phyloP scores from a whole-genome alignment of 495 filamentous ascomycete species.

The Sabuloglossum arenarium region DNA sequence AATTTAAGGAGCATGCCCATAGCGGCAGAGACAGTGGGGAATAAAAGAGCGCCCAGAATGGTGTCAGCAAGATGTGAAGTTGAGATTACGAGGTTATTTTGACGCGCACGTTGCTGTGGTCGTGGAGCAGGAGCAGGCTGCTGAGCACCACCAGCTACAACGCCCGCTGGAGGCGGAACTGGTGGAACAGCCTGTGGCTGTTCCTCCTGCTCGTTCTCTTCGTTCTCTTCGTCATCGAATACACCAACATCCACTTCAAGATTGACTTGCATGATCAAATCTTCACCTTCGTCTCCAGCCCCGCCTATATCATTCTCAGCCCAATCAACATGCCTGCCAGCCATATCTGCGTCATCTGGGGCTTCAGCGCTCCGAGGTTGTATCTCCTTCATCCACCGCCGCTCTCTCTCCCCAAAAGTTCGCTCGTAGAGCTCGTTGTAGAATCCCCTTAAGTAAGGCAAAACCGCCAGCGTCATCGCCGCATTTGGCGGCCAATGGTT shows the following conservation, averaged over 20 bases:
- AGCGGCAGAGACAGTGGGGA: slow-evolving; percentile 38
- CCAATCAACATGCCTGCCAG: slow-evolving; percentile 8
- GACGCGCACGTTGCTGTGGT: slow-evolving; percentile 6
- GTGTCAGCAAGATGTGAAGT: slow-evolving; percentile 31
- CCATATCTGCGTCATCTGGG: slow-evolving; percentile 9
- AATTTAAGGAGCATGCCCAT: slow-evolving; percentile 48
- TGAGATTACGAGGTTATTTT: slow-evolving; percentile 27
- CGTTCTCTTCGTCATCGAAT: slow-evolving; percentile 22
- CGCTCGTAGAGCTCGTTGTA: slow-evolving; percentile 49
- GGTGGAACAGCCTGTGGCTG: slow-evolving; percentile 6
- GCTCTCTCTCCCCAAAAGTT: slow-evolving; percentile 39
- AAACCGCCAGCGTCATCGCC: slow-evolving; percentile 41
- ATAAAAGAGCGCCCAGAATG: slow-evolving; percentile 39
- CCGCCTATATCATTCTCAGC: slow-evolving; percentile 22
- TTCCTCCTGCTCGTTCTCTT: slow-evolving; percentile 16
- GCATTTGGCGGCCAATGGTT: slow-evolving; percentile 55
- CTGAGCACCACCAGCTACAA: not conserved
- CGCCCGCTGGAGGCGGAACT: slow-evolving; percentile 3
- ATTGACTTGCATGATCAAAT: slow-evolving; percentile 16
- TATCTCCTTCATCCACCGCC: slow-evolving; percentile 42
- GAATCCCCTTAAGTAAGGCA: slow-evolving; percentile 44
- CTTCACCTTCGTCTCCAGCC: slow-evolving; percentile 14
- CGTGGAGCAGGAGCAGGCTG: not conserved
- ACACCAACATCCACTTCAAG: slow-evolving; percentile 22
- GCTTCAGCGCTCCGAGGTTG: slow-evolving; percentile 35